phyloP scores from a whole-genome alignment of 2,329 filamentous ascomycete genomes.

The Aspergillus calidoustus region DNA sequence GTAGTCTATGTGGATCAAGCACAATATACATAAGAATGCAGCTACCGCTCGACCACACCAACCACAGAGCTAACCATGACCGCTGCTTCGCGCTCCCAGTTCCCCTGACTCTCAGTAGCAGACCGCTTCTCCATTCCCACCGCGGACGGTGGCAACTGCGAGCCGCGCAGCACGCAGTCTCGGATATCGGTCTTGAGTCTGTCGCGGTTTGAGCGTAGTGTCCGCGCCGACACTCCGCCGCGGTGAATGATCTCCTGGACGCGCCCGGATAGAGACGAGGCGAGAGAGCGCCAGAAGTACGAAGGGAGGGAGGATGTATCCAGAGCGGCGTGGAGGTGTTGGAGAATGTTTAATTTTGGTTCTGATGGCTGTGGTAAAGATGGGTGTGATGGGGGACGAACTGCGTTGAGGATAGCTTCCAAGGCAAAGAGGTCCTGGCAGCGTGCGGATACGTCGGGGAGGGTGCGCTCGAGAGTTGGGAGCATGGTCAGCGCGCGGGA shows the following conservation, averaged over 20 bases:
- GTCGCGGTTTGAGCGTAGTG: slow-evolving; percentile 75
- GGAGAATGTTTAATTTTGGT: slow-evolving; percentile 62
- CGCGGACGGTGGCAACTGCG: slow-evolving; percentile 65
- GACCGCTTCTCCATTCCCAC: slow-evolving; percentile 53
- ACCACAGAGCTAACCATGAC: slow-evolving; percentile 91
- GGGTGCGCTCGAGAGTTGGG: slow-evolving; percentile 77
- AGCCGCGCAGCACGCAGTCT: slow-evolving; percentile 81
- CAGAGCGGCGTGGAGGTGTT: slow-evolving; percentile 73
- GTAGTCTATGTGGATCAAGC: not conserved
- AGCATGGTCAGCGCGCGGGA: slow-evolving; percentile 77
- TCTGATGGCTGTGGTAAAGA: slow-evolving; percentile 50
- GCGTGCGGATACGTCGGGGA: slow-evolving; percentile 78
- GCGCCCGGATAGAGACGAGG: slow-evolving; percentile 72
- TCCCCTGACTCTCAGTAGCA: slow-evolving; percentile 52
- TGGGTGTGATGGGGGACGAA: slow-evolving; percentile 71
- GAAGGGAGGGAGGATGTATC: slow-evolving; percentile 86
- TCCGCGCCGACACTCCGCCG: slow-evolving; percentile 82
- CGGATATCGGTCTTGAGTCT: slow-evolving; percentile 76
- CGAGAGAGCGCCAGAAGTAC: slow-evolving; percentile 92
- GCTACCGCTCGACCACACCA: slow-evolving; percentile 48
- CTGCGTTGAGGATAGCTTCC: slow-evolving; percentile 73
- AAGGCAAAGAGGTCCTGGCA: slow-evolving; percentile 93
- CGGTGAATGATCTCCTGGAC: slow-evolving; percentile 84
- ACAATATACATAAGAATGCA: not conserved
- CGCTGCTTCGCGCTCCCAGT: slow-evolving; percentile 88